These are phyloP conservation scores for Delphinella strobiligena DNA, from an alignment of 2,329 filamentous ascomycete genomes.

Conservation along the genomic window DNA sequence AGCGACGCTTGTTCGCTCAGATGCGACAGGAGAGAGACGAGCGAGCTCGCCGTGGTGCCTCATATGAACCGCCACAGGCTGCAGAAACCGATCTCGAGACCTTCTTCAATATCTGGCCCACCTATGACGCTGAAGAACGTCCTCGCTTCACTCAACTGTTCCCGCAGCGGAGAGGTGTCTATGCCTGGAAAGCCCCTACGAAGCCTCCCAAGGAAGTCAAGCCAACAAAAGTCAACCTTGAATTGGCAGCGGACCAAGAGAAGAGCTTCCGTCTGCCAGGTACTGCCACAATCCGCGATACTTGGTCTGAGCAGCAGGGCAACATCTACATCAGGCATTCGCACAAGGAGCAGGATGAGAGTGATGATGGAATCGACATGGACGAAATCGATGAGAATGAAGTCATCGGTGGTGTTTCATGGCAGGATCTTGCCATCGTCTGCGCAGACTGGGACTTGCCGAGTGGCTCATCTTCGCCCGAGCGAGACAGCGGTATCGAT, in stretches of 20 bases:
- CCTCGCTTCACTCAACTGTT: conserved; percentile 75
- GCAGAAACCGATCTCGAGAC: conserved; percentile 64
- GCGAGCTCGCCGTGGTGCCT: conserved; percentile 29
- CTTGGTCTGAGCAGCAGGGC: conserved; percentile 42
- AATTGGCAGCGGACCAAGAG: conserved; percentile 76
- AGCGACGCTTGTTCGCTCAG: conserved; percentile 19
- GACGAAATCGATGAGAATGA: conserved; percentile 48
- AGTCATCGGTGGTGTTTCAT: conserved; percentile 59
- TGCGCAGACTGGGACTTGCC: conserved; percentile 75
- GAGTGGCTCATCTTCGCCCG: conserved; percentile 35
- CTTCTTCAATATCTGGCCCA: conserved; percentile 68
- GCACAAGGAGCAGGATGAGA: conserved; percentile 36
- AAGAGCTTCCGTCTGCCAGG: conserved; percentile 69
- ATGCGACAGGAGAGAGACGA: conserved; percentile 12
- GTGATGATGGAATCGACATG: conserved; percentile 35
- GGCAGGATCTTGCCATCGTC: conserved; percentile 71
- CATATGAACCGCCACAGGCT: conserved; percentile 48
- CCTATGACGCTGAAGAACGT: conserved; percentile 62
- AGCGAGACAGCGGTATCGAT: conserved; percentile 12
- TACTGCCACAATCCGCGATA: conserved; percentile 37
- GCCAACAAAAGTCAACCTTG: conserved; percentile 78
- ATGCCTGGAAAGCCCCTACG: conserved; percentile 62
- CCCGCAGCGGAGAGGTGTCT: conserved; percentile 65
- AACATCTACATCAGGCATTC: conserved; percentile 34
- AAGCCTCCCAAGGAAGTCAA: conserved; percentile 74